phyloP scores from a whole-genome alignment of 305 asterid genomes.

The Solanum aculeatissimum region DNA sequence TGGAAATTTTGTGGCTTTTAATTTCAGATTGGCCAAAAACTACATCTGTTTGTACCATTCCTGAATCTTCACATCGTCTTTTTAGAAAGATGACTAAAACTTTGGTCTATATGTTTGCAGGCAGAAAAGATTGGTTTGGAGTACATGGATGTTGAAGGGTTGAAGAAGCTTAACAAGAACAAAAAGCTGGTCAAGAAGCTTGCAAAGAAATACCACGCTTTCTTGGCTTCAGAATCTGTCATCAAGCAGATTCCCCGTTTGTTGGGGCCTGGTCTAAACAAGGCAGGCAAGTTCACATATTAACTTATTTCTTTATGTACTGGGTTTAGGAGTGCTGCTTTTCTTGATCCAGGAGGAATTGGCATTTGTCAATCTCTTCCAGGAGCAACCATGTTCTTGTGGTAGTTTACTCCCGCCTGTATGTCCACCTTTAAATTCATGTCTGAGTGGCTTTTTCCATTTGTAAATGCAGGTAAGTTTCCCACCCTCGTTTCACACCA shows the following conservation, averaged over 20 bases:
- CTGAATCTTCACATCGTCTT: not conserved
- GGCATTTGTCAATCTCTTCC: not conserved
- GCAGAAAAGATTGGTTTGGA: slow-evolving; percentile 56
- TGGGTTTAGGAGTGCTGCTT: not conserved
- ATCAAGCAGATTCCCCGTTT: slow-evolving; percentile 76
- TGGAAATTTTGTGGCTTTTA: not conserved
- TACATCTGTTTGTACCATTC: not conserved
- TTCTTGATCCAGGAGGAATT: not conserved
- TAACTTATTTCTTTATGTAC: not conserved
- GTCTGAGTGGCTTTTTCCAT: not conserved
- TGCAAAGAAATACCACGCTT: slow-evolving; percentile 64
- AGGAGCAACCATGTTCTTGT: not conserved
- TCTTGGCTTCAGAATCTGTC: slow-evolving; percentile 69
- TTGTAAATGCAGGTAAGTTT: slow-evolving; percentile 38
- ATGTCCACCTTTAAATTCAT: not conserved
- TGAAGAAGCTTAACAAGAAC: slow-evolving; percentile 61
- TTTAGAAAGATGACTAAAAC: not conserved
- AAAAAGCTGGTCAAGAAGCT: slow-evolving; percentile 69
- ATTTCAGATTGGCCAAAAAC: not conserved
- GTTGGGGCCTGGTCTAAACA: slow-evolving; percentile 70
- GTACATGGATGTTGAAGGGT: slow-evolving; percentile 67
- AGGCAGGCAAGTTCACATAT: slow-evolving; percentile 47
- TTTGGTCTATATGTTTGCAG: slow-evolving; percentile 9
- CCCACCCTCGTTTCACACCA: slow-evolving; percentile 58
- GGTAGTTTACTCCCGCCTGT: not conserved